Evolutionary conservation across 1,284 basidiomycete species (phyloP), one percentile per base, ranked within the genome.

Genomic region (Microstroma glucosiphilum): DNA sequence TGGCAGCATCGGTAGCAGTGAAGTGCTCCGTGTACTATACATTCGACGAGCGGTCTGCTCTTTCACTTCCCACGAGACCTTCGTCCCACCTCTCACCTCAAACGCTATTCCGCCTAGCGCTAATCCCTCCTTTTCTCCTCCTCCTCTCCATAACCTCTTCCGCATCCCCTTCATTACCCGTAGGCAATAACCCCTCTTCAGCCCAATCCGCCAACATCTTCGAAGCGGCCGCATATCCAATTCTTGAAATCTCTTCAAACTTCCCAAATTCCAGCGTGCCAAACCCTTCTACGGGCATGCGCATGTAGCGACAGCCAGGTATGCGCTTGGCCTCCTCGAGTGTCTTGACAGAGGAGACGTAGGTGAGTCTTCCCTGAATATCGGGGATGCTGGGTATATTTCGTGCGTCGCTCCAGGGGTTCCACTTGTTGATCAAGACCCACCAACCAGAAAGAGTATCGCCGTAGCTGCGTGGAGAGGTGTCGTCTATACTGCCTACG

Each of bases 391-490:
- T 89, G 26, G 93, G 91, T 8, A 97, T 87, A 63, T 85, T 86
- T 65, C 86, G 83, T 57, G 88, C 86, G 73, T 86, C 87, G 48
- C 89, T 72, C 77, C 78, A 79, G 8, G 77, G 78, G 57, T 77
- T 80, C 86, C 87, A 96, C 63, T 91, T 84, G 80, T 94, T 96
- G 63, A 98, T 79, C 61, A 97, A 83, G 17, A 98, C 85, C 91
- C 92, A 97, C 88, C 92, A 96, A 23, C 96, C 96, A 1, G 93
- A 96, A 0, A 99, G 85, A 0, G 90, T 89, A 74, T 99, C 96
- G 6, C 94, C 93, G 79, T 94, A 97, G 71, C 89, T 88, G 48
- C 94, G 85, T 0, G 93, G 91, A 0, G 90, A 91, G 65, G 94
- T 97, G 78, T 99, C 96, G 77, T 97, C 93, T 76, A 91, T 90